A percentile compares a stretch with the other conserved stretches of the same genome.
These are phyloP conservation scores for Nitzschia putrida DNA, from an alignment of 108 stramenopile species.

Conservation along the genomic window DNA sequence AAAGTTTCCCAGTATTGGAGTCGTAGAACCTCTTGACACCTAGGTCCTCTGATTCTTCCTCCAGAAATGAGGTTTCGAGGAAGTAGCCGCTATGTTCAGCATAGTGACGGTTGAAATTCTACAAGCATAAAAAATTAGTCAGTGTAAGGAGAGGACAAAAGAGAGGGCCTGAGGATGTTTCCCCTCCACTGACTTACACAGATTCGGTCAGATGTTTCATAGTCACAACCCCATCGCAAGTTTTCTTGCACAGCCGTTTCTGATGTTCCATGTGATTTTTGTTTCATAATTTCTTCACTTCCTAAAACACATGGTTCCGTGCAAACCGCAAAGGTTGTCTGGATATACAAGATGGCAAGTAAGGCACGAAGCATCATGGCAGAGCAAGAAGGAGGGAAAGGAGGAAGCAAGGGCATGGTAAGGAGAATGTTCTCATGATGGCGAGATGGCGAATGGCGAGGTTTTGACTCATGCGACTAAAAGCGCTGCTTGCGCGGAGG, in stretches of 20 bases:
- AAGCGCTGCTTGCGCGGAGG: too few relatives aligned
- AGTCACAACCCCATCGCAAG: constrained; percentile 78
- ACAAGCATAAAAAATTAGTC: too few relatives aligned
- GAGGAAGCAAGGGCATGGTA: too few relatives aligned
- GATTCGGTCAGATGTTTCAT: constrained; percentile 69
- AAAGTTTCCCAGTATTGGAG: constrained; percentile 75
- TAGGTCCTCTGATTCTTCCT: constrained; percentile 44
- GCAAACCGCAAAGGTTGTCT: constrained; percentile 6
- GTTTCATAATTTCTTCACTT: constrained; percentile 60
- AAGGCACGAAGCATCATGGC: too few relatives aligned
- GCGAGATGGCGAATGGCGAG: too few relatives aligned
- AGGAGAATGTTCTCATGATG: too few relatives aligned
- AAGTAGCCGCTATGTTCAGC: constrained; percentile 89
- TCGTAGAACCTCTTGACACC: constrained; percentile 74
- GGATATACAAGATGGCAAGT: too few relatives aligned
- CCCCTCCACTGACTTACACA: constrained; percentile 28
- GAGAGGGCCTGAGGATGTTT: neutral
- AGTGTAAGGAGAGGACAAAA: neutral
- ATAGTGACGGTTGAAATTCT: constrained; percentile 70
- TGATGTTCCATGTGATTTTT: constrained; percentile 73
- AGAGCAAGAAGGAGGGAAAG: too few relatives aligned
- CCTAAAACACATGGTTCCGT: constrained; percentile 70
- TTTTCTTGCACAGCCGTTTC: constrained; percentile 65
- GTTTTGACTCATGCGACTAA: too few relatives aligned
- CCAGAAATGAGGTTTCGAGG: constrained; percentile 56